These are phyloP conservation scores for Xylaria sp. DNA, from an alignment of 2,329 filamentous ascomycete species.

Conservation along the genomic window DNA sequence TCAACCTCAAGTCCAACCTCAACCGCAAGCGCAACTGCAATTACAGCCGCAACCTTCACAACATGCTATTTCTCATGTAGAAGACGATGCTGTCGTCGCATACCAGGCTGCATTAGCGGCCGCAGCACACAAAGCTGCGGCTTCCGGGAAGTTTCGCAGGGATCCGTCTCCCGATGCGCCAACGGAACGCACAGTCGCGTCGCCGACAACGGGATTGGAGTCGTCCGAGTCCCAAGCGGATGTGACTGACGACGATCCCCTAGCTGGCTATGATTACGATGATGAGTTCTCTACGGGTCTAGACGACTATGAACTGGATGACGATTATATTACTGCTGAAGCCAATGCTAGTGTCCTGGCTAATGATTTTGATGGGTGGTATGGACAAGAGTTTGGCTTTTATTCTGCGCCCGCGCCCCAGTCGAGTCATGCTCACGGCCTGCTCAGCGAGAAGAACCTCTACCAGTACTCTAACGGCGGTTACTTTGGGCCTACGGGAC, in stretches of 20 bases:
- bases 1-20: not conserved
- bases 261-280: constrained; percentile 49
- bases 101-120: constrained; percentile 83
- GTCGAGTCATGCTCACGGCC: constrained; percentile 20
- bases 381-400: constrained; percentile 94
- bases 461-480: constrained; percentile 72
- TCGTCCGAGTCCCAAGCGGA: constrained; percentile 25
- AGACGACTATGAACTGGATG: constrained; percentile 65
- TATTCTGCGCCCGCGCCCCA: constrained; percentile 60
- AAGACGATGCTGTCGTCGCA: constrained; percentile 42
- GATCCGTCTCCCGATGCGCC: constrained; percentile 42
- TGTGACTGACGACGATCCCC: constrained; percentile 19
- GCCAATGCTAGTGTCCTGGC: constrained; percentile 92
- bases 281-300: constrained; percentile 44
- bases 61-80: constrained; percentile 9
- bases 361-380: constrained; percentile 88
- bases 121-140: constrained; percentile 70
- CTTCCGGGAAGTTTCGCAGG: constrained; percentile 68
- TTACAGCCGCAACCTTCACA: constrained; percentile 16
- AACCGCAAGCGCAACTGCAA: constrained; percentile 14
- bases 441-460: constrained; percentile 35
- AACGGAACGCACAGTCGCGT: constrained; percentile 34
- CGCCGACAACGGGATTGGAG: constrained; percentile 33
- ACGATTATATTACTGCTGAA: constrained; percentile 88
- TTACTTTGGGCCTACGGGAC: constrained; percentile 74